Evolutionary conservation across 1,284 basidiomycete species (phyloP).

Genomic region (Tilletia caries): DNA sequence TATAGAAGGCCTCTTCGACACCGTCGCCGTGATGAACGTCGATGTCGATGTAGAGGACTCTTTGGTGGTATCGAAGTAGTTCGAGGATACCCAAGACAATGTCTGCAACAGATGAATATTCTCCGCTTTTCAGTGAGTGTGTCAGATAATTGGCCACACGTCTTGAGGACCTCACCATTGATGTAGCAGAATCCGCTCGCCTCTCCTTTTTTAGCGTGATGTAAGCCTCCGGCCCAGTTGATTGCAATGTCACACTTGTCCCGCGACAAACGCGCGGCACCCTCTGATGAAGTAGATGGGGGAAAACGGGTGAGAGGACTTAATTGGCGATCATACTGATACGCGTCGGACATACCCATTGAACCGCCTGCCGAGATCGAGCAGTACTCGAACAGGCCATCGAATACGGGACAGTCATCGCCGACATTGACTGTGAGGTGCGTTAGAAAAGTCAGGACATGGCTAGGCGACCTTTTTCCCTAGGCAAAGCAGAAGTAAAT

Average conservation of each 20-base stretch:
- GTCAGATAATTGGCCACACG: too few relatives aligned
- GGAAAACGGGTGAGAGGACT: neutral
- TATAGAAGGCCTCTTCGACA: conserved; percentile 98
- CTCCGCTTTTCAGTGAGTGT: too few relatives aligned
- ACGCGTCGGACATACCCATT: conserved; percentile 72
- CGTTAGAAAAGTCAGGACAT: neutral
- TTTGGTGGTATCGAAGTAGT: conserved; percentile 83
- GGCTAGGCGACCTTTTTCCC: too few relatives aligned
- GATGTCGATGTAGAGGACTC: conserved; percentile 97
- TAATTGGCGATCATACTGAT: neutral
- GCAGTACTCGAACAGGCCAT: conserved; percentile 96
- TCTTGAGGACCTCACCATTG: conserved; percentile 63
- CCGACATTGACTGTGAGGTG: conserved; percentile 68
- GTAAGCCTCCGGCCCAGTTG: conserved; percentile 96
- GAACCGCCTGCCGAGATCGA: conserved; percentile 97
- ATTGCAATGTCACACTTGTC: conserved; percentile 99
- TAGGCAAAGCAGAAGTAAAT: too few relatives aligned
- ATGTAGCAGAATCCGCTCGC: conserved; percentile 98
- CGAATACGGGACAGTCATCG: conserved; percentile 97
- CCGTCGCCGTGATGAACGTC: conserved; percentile 99
- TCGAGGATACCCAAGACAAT: conserved; percentile 97
- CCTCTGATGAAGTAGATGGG: conserved; percentile 64
- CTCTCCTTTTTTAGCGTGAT: conserved; percentile 98
- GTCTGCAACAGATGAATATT: conserved; percentile 61
- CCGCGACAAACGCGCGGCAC: conserved; percentile 85